Percentiles rank a stretch among this genome's conserved stretches.
Evolutionary conservation across 2,329 filamentous ascomycete genomes (phyloP).

Genomic region (Stagonosporopsis rhizophila): DNA sequence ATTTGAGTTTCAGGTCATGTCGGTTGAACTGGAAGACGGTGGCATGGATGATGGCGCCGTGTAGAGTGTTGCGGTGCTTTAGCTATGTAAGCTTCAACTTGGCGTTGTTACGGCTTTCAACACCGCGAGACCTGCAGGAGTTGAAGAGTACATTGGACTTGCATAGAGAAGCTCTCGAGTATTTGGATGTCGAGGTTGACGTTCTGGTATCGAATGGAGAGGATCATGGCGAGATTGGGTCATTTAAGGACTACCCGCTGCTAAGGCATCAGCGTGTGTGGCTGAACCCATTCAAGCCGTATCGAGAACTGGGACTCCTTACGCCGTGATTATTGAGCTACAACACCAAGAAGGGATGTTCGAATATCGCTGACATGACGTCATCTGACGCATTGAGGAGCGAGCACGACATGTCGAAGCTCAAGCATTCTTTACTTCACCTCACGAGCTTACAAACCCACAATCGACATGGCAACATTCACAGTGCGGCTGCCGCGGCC

Average conservation of each 20-base stretch:
- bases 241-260: slow-evolving; percentile 3
- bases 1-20: slow-evolving; percentile 12
- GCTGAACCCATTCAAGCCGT: slow-evolving; percentile 18
- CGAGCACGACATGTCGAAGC: not conserved
- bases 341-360: not conserved
- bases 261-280: slow-evolving; percentile 14
- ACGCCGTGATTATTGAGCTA: not conserved
- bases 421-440: not conserved
- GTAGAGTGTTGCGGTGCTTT: slow-evolving; percentile 9
- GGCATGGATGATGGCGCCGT: slow-evolving; percentile 17
- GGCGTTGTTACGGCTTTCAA: slow-evolving; percentile 10
- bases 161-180: not conserved
- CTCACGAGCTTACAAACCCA: not conserved
- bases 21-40: slow-evolving; percentile 16
- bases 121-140: slow-evolving; percentile 7
- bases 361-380: slow-evolving; percentile 7
- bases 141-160: slow-evolving; percentile 2
- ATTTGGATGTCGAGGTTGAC: slow-evolving; percentile 17
- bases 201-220: slow-evolving; percentile 10
- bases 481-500: slow-evolving; percentile 4
- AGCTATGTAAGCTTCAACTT: slow-evolving; percentile 18
- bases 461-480: not conserved
- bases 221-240: slow-evolving; percentile 11
- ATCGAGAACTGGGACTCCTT: slow-evolving; percentile 13
- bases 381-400: slow-evolving; percentile 4